Base-by-base conservation (phyloP, 2,329 filamentous ascomycete genomes). In the Aspergillus sp. region DNA sequence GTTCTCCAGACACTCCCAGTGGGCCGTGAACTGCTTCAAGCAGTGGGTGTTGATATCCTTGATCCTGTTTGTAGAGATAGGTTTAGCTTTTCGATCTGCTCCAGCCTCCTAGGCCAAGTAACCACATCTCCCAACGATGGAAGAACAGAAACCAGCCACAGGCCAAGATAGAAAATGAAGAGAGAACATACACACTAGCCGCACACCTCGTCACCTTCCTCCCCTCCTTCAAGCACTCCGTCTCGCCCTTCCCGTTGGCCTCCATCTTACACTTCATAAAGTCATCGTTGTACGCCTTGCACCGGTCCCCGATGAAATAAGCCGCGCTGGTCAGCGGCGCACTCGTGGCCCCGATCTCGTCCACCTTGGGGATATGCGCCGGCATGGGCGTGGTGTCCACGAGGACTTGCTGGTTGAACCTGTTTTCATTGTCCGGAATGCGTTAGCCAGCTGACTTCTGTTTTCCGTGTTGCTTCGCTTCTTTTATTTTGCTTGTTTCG, bases 241-340 rank as follows among this genome's bases (percentile, higher is more conserved):
- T 79, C 83, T 99, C 95, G 77, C 92, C 95, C 78, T 86, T 87
- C 71, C 95, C 95, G 64, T 91, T 89, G 71, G 92, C 88, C 81
- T 97, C 92, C 69, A 87, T 91, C 89, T 99, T 99, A 90, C 95
- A 99, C 83, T 96, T 91, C 94, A 99, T 99, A 82, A 90, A 99
- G 81, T 99, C 95, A 83, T 99, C 95, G 80, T 98, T 98, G 85
- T 93, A 99, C 59, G 90, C 84, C 77, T 86, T 90, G 88, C 95
- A 99, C 74, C 94, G 89, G 67, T 92, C 93, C 65, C 95, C 95
- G 75, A 99, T 99, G 79, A 98, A 99, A 85, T 91, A 99, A 55
- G 92, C 88, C 32, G 95, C 95, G 66, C 91, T 96, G 61, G 96
- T 83, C 49, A 99, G 85, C 57, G 95, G 95, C 45, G 93, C 95